Evolutionary conservation across 176 grass and related monocot genomes (phyloP).

Genomic region (Musa beccarii): DNA sequence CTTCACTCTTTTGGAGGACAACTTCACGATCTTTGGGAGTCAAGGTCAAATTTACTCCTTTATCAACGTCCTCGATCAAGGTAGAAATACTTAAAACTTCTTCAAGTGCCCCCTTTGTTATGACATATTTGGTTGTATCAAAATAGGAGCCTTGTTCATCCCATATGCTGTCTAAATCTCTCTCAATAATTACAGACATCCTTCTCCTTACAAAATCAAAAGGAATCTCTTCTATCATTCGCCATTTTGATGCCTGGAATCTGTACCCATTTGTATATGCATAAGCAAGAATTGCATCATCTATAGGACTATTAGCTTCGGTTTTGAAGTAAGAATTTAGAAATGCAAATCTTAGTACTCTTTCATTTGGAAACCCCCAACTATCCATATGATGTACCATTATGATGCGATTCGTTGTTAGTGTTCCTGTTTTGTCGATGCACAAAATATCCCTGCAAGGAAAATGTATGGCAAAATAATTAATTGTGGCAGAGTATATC

Average conservation of each 20-base stretch:
- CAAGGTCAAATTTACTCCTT: constrained; percentile 7
- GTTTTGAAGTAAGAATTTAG: constrained; percentile 25
- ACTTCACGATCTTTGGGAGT: constrained; percentile 25
- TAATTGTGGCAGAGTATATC: background rate
- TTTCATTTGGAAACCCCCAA: constrained; percentile 27
- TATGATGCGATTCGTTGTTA: constrained; percentile 26
- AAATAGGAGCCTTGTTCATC: constrained; percentile 1
- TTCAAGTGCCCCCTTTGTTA: constrained; percentile 38
- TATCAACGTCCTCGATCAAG: constrained; percentile 20
- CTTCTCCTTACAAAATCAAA: constrained; percentile 41
- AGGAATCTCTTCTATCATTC: constrained; percentile 33
- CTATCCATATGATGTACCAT: constrained; percentile 39
- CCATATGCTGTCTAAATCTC: constrained; percentile 3
- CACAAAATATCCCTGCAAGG: constrained; percentile 36
- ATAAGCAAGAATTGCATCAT: constrained; percentile 43
- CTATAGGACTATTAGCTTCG: constrained; percentile 27
- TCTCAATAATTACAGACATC: constrained; percentile 32
- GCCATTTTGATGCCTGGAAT: constrained; percentile 32
- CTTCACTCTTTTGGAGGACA: constrained; percentile 25
- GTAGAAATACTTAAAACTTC: constrained; percentile 25
- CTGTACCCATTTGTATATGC: constrained; percentile 34
- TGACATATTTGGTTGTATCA: constrained; percentile 17
- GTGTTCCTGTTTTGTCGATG: constrained; percentile 44
- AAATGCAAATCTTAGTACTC: constrained; percentile 21
- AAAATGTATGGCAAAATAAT: background rate